Evolutionary conservation across 352 stramenopile species (phyloP).

Genomic region (Globisporangium splendens): DNA sequence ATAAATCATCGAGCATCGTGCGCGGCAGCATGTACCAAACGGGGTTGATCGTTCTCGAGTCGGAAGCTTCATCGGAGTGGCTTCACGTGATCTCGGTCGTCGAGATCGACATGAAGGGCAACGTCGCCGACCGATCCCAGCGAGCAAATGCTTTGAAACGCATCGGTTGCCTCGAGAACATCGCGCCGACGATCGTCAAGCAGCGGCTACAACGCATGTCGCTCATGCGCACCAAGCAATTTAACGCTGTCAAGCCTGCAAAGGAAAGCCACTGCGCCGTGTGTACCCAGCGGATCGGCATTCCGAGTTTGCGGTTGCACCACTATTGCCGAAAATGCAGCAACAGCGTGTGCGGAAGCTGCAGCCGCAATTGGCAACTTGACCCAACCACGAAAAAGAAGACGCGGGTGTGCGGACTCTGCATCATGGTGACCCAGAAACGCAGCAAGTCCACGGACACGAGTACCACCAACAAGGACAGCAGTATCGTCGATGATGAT

Average conservation of each 20-base stretch:
- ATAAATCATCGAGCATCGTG: constrained; percentile 27
- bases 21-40: constrained; percentile 34
- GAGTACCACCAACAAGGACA: constrained; percentile 1
- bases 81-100: constrained; percentile 25
- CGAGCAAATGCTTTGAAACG: constrained; percentile 10
- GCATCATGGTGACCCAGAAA: constrained; percentile 3
- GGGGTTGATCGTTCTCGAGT: constrained; percentile 34
- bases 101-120: constrained; percentile 28
- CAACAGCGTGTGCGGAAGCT: constrained; percentile 14
- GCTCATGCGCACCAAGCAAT: constrained; percentile 14
- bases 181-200: constrained; percentile 10
- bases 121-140: constrained; percentile 12
- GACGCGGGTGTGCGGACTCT: constrained; percentile 14
- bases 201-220: constrained; percentile 20
- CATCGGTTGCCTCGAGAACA: constrained; percentile 6
- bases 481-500: neutral
- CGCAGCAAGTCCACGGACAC: neutral
- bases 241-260: constrained; percentile 9
- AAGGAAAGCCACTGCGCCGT: constrained; percentile 15
- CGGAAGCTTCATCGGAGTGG: constrained; percentile 12
- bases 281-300: constrained; percentile 17
- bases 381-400: constrained; percentile 11
- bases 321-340: constrained; percentile 20
- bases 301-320: constrained; percentile 13
- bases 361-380: constrained; percentile 15